A percentile compares a stretch with the other conserved stretches of the same genome.
Conservation (phyloP, 148 eudicot genomes). For the Nyssa sinensis region DNA sequence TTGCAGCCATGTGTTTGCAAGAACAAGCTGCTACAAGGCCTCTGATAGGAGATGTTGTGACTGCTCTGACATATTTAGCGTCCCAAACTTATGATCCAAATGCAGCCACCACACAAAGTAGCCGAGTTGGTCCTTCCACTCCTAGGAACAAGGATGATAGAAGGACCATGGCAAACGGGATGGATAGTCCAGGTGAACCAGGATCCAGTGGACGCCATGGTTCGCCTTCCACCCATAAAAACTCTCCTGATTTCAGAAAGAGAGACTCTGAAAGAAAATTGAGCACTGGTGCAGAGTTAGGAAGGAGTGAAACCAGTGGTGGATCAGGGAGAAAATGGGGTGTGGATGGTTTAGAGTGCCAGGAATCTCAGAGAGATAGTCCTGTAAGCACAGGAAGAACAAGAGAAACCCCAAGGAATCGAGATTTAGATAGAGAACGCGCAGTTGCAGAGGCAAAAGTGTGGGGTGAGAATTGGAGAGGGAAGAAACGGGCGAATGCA, state of each 20-base stretch:
- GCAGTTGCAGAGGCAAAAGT: constrained; percentile 96
- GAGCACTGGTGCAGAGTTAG: constrained; percentile 55
- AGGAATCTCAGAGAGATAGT: constrained; percentile 63
- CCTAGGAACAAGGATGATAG: constrained; percentile 60
- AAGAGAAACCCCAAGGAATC: constrained; percentile 68
- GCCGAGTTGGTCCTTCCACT: constrained; percentile 49
- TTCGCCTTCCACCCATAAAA: constrained; percentile 64
- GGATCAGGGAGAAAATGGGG: constrained; percentile 80
- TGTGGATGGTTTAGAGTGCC: constrained; percentile 45
- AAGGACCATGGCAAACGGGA: constrained; percentile 49
- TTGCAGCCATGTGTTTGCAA: constrained; percentile 98
- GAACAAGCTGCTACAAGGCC: constrained; percentile 98
- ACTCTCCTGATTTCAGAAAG: constrained; percentile 71
- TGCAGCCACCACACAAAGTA: constrained; percentile 50
- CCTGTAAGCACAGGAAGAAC: constrained; percentile 59
- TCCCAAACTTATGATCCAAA: constrained; percentile 88
- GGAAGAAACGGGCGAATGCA: constrained; percentile 53
- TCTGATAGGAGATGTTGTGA: constrained; percentile 89
- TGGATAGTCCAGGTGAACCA: constrained; percentile 51
- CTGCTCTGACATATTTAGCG: constrained; percentile 84
- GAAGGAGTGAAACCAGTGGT: constrained; percentile 50
- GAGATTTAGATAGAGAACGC: constrained; percentile 78
- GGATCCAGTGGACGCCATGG: constrained; percentile 45
- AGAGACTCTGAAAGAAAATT: constrained; percentile 51
- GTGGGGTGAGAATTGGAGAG: constrained; percentile 97